Evolutionary conservation across 108 stramenopile genomes (phyloP).

Genomic region (Cyclotella baltica): DNA sequence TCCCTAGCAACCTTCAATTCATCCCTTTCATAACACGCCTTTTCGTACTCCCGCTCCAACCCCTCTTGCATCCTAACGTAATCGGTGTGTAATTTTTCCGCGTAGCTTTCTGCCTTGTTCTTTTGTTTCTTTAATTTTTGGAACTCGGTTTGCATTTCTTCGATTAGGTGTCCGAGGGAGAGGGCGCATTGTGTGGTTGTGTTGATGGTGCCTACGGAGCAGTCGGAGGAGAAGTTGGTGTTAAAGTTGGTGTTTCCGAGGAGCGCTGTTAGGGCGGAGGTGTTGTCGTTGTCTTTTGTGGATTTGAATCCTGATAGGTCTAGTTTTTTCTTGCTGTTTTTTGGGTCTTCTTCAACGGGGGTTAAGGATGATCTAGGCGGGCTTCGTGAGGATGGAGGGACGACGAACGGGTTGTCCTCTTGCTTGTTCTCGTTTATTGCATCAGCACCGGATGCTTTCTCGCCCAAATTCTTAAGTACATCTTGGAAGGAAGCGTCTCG

Average conservation of each 20-base stretch:
- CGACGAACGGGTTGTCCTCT: constrained; percentile 1
- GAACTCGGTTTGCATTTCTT: constrained; percentile 1
- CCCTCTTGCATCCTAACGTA: constrained; percentile 7
- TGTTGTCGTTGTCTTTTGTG: background rate
- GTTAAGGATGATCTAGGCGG: too few species aligned
- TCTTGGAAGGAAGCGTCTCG: background rate
- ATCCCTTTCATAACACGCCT: constrained; percentile 1
- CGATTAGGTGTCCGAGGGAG: background rate
- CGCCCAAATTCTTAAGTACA: background rate
- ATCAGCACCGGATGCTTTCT: background rate
- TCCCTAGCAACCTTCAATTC: background rate
- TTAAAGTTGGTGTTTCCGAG: background rate
- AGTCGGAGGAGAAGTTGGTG: background rate
- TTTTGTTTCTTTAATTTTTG: background rate
- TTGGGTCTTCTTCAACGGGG: background rate
- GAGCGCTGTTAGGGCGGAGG: background rate
- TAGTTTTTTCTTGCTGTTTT: background rate
- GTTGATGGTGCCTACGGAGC: background rate
- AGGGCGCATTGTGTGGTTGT: background rate
- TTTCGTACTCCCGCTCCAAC: background rate
- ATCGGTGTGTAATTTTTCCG: background rate
- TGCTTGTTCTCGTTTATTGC: background rate
- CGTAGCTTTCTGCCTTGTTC: constrained; percentile 2
- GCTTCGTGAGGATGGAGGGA: background rate
- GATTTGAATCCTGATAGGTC: constrained; percentile 2